Conservation (phyloP, 495 filamentous ascomycete genomes). For the Immersiella caudata region DNA sequence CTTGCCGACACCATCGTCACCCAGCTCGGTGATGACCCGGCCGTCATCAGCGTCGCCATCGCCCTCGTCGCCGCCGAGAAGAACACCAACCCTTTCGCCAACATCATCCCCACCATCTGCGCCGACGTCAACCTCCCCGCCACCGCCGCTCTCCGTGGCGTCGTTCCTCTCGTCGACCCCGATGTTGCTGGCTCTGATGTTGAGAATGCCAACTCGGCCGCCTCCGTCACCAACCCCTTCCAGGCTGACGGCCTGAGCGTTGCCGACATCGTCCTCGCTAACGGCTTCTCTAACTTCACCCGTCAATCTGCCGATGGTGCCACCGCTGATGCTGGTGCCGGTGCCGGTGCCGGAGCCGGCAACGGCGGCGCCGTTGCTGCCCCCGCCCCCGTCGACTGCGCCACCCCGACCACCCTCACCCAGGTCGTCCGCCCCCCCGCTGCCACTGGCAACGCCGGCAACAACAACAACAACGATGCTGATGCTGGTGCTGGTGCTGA, state of each 20-base stretch:
- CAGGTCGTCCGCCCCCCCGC: conserved; percentile 13
- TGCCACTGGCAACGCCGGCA: conserved; percentile 7
- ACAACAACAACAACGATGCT: conserved; percentile 14
- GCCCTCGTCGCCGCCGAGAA: conserved; percentile 66
- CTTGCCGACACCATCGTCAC: conserved; percentile 62
- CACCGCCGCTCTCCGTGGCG: conserved; percentile 59
- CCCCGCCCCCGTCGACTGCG: conserved; percentile 15
- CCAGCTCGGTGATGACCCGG: conserved; percentile 53
- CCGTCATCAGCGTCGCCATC: conserved; percentile 59
- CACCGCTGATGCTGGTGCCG: conserved; percentile 30
- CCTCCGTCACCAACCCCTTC: conserved; percentile 53
- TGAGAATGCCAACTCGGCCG: conserved; percentile 57
- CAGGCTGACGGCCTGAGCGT: conserved; percentile 56
- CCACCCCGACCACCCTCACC: conserved; percentile 15
- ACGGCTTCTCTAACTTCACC: conserved; percentile 63
- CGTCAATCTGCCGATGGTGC: conserved; percentile 40
- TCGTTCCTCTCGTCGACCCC: conserved; percentile 63
- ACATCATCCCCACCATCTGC: conserved; percentile 59
- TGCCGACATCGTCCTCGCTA: conserved; percentile 54
- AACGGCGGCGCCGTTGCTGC: neutral
- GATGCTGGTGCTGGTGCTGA: conserved; percentile 21
- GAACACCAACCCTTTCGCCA: conserved; percentile 66
- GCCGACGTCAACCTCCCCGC: conserved; percentile 58
- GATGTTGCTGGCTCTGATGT: conserved; percentile 53
- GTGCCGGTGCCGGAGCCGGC: conserved; percentile 14